Evolutionary conservation across 2,329 filamentous ascomycete species (phyloP).

Genomic region (Cadophora luteo-olivacea): DNA sequence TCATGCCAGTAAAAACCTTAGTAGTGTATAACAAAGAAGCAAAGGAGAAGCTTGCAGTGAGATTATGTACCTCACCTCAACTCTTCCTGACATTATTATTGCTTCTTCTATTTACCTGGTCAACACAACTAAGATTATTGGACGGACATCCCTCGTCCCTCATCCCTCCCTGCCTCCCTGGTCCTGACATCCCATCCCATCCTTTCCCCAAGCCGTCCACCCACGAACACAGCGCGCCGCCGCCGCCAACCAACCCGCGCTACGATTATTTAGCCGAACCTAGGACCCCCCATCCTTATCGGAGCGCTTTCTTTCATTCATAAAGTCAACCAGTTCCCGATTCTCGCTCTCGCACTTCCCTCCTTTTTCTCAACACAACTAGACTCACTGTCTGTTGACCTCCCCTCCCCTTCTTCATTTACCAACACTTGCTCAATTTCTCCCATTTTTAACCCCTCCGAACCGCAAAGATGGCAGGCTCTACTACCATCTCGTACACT

Average conservation of each 20-base stretch:
- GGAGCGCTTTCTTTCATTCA: not conserved
- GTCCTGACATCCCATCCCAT: conserved; percentile 9
- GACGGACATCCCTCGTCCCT: not conserved
- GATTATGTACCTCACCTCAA: conserved; percentile 11
- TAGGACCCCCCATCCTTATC: not conserved
- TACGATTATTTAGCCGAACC: conserved; percentile 1
- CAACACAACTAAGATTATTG: not conserved
- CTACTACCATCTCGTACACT: conserved; percentile 46
- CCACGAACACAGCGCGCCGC: not conserved
- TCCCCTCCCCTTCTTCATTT: not conserved
- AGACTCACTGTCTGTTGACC: conserved; percentile 25
- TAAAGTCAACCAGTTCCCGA: conserved; percentile 17
- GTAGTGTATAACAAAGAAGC: conserved; percentile 4
- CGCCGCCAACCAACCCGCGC: not conserved
- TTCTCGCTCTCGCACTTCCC: conserved; percentile 5
- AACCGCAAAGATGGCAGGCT: conserved; percentile 42
- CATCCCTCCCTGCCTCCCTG: not conserved
- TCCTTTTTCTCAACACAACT: conserved; percentile 19
- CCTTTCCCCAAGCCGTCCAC: not conserved
- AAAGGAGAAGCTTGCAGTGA: conserved; percentile 5
- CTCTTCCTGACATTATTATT: not conserved
- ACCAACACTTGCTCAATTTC: conserved; percentile 10
- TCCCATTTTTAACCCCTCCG: conserved; percentile 13
- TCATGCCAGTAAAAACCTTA: not conserved
- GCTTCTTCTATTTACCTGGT: conserved; percentile 5